Evolutionary conservation across 495 filamentous ascomycete genomes (phyloP).

Genomic region (Trypethelium eluteriae): DNA sequence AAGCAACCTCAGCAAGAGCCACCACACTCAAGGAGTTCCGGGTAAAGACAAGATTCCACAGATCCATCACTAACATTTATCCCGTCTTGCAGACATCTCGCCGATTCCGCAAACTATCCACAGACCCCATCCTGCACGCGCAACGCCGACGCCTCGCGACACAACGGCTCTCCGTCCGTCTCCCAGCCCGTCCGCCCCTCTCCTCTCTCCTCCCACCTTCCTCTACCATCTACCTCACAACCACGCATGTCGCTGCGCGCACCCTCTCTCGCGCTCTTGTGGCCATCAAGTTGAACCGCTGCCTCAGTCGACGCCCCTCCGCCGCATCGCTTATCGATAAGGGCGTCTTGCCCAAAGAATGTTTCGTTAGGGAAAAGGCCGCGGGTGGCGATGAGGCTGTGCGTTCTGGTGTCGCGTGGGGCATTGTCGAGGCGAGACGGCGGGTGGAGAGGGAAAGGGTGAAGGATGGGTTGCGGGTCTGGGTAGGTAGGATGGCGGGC

Average conservation of each 20-base stretch:
- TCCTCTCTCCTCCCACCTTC: conserved; percentile 20
- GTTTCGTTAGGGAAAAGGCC: conserved; percentile 19
- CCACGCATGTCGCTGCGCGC: conserved; percentile 25
- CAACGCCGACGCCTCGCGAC: conserved; percentile 20
- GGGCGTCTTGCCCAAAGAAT: conserved; percentile 27
- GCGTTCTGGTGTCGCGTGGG: conserved; percentile 21
- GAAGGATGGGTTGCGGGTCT: conserved; percentile 25
- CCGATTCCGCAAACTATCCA: conserved; percentile 20
- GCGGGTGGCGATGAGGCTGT: conserved; percentile 23
- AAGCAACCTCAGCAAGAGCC: too few relatives aligned
- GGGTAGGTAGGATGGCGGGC: conserved; percentile 25
- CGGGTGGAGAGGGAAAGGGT: conserved; percentile 27
- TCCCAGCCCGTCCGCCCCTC: conserved; percentile 22
- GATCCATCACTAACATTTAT: background rate
- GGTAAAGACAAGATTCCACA: conserved; percentile 12
- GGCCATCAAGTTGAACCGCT: conserved; percentile 23
- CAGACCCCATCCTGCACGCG: conserved; percentile 27
- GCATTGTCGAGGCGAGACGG: conserved; percentile 23
- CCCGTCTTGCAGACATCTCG: conserved; percentile 18
- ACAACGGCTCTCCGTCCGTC: conserved; percentile 16
- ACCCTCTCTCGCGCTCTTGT: conserved; percentile 23
- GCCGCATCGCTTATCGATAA: conserved; percentile 20
- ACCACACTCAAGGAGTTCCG: conserved; percentile 9
- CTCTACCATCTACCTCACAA: conserved; percentile 25
- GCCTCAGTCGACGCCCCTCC: conserved; percentile 22